Evolutionary conservation across 2,329 filamentous ascomycete species (phyloP).

Genomic region (Penicillium polonicum): DNA sequence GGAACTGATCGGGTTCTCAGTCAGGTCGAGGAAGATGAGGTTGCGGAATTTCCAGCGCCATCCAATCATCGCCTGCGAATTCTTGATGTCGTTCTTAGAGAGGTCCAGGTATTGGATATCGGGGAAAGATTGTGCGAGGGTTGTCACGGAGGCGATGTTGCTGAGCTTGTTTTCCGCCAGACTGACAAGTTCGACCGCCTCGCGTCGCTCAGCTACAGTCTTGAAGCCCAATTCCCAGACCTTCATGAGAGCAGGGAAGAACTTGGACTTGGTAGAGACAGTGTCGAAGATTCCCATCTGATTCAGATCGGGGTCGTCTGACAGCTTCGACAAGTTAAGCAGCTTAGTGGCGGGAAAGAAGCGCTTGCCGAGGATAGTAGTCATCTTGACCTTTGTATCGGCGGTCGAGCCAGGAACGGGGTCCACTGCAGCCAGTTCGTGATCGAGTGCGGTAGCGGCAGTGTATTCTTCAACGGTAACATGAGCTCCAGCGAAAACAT

Average conservation of each 20-base stretch:
- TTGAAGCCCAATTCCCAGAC: slow-evolving; percentile 79
- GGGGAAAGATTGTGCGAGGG: slow-evolving; percentile 75
- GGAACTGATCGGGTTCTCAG: slow-evolving; percentile 70
- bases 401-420: slow-evolving; percentile 49
- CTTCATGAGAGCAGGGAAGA: slow-evolving; percentile 88
- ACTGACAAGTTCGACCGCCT: slow-evolving; percentile 77
- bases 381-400: slow-evolving; percentile 67
- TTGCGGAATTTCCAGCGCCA: slow-evolving; percentile 79
- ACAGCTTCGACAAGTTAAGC: slow-evolving; percentile 77
- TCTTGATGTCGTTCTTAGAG: slow-evolving; percentile 75
- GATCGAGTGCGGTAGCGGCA: slow-evolving; percentile 23
- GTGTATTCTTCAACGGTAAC: slow-evolving; percentile 56
- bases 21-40: slow-evolving; percentile 77
- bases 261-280: slow-evolving; percentile 72
- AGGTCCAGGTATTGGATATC: slow-evolving; percentile 86
- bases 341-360: slow-evolving; percentile 72
- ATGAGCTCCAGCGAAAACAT: slow-evolving; percentile 64
- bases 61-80: slow-evolving; percentile 64
- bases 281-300: slow-evolving; percentile 73
- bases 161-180: slow-evolving; percentile 77
- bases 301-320: slow-evolving; percentile 68
- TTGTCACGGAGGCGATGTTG: slow-evolving; percentile 69
- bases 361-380: slow-evolving; percentile 68
- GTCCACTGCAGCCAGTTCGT: slow-evolving; percentile 27
- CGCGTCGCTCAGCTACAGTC: slow-evolving; percentile 67